Percentiles rank a stretch among this genome's conserved stretches.
Conservation (phyloP, 2,329 filamentous ascomycete species). For the Cladosporium velox region DNA sequence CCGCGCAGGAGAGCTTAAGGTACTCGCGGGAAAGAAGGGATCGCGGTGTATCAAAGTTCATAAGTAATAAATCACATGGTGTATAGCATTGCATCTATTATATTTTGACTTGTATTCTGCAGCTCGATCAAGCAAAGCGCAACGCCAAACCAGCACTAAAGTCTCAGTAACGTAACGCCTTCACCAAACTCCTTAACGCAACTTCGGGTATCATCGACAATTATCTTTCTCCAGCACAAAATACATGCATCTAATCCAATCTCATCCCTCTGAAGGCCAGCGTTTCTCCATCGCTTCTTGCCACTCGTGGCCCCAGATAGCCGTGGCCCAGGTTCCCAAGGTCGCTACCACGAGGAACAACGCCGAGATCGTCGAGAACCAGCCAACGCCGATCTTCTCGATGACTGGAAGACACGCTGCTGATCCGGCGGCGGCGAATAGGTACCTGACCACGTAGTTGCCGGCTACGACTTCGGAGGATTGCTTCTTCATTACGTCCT, state of each 20-base stretch:
- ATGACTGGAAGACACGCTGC: constrained; percentile 73
- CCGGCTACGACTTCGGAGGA: constrained; percentile 72
- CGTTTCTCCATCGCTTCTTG: constrained; percentile 13
- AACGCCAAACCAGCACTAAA: not conserved
- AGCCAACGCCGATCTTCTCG: constrained; percentile 74
- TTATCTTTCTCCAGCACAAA: not conserved
- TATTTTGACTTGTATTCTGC: not conserved
- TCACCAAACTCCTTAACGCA: not conserved
- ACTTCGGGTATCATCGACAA: not conserved
- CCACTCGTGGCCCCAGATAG: constrained; percentile 48
- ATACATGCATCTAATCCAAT: too few relatives aligned
- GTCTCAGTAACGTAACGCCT: not conserved
- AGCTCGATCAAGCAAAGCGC: not conserved
- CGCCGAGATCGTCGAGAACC: constrained; percentile 73
- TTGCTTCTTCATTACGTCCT: constrained; percentile 71
- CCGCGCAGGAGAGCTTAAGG: constrained; percentile 14
- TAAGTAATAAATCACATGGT: not conserved
- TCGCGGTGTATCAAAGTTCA: not conserved
- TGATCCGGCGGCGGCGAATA: constrained; percentile 71
- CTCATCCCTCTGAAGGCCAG: not conserved
- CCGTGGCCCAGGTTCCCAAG: constrained; percentile 50
- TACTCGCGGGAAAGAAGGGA: not conserved
- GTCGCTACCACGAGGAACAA: constrained; percentile 54
- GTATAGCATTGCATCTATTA: not conserved
- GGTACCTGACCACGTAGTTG: constrained; percentile 76